A percentile compares a stretch with the other conserved stretches of the same genome.
Evolutionary conservation across 345 rosid genomes (phyloP).

Genomic region (Turnera subulata): DNA sequence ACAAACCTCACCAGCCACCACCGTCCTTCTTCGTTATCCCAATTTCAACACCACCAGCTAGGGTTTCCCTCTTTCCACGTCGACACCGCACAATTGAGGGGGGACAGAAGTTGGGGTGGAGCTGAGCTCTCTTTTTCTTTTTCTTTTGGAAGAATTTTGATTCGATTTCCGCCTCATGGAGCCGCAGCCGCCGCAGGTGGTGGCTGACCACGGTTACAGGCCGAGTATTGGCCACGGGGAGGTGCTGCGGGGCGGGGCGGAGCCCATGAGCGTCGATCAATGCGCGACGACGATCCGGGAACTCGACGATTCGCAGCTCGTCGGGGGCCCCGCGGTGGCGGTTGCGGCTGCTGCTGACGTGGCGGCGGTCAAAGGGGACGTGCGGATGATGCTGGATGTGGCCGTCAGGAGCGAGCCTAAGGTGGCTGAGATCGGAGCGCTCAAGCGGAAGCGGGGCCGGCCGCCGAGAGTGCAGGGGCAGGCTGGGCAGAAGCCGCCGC

Average conservation of each 20-base stretch:
- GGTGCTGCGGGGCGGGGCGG: conserved; percentile 24
- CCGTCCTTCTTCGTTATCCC: background rate
- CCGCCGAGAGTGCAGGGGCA: conserved; percentile 46
- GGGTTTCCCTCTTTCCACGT: conserved; percentile 11
- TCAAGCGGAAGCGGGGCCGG: conserved; percentile 73
- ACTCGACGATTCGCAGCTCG: conserved; percentile 38
- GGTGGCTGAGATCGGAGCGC: conserved; percentile 23
- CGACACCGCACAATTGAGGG: background rate
- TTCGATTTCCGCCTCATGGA: conserved; percentile 32
- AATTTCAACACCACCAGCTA: background rate
- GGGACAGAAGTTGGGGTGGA: background rate
- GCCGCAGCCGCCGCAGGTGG: conserved; percentile 10
- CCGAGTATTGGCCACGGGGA: conserved; percentile 17
- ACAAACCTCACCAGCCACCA: background rate
- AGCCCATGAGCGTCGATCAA: conserved; percentile 54
- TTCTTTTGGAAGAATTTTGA: no score
- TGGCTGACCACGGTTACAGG: conserved; percentile 14
- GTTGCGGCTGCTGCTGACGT: background rate
- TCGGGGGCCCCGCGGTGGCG: conserved; percentile 25
- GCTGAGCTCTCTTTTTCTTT: background rate
- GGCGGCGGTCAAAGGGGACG: conserved; percentile 5
- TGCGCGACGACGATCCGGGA: conserved; percentile 36
- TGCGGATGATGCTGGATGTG: conserved; percentile 15
- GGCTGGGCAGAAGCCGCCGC: conserved; percentile 7
- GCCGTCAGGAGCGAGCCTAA: conserved; percentile 20